These are phyloP conservation scores for Abelmoschus esculentus DNA, from an alignment of 345 rosid genomes.

Conservation along the genomic window DNA sequence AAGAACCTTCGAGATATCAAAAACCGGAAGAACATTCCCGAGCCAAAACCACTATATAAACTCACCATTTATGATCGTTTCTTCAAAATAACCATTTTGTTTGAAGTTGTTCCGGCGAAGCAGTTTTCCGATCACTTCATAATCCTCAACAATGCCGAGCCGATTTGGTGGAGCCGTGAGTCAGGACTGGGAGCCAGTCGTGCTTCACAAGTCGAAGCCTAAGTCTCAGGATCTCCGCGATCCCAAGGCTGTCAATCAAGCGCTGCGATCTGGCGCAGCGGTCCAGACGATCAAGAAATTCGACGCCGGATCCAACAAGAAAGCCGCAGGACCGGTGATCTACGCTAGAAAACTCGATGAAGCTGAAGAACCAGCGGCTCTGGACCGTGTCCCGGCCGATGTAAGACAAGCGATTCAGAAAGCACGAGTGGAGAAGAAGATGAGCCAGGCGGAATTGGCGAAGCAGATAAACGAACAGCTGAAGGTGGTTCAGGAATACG, in stretches of 20 bases:
- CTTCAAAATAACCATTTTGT: not conserved
- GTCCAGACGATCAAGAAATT: slow-evolving; percentile 60
- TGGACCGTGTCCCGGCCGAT: slow-evolving; percentile 48
- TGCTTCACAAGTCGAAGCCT: slow-evolving; percentile 53
- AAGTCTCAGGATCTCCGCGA: slow-evolving; percentile 51
- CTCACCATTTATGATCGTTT: not conserved
- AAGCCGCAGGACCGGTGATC: slow-evolving; percentile 32
- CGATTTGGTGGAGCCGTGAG: slow-evolving; percentile 48
- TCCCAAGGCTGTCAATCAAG: slow-evolving; percentile 70
- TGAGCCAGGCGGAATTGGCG: slow-evolving; percentile 71
- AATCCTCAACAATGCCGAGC: slow-evolving; percentile 41
- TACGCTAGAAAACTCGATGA: slow-evolving; percentile 59
- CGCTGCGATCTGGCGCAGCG: slow-evolving; percentile 48
- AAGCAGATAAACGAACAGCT: slow-evolving; percentile 68
- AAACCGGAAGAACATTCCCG: not conserved
- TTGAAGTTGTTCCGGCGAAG: not conserved
- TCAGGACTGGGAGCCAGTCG: slow-evolving; percentile 86
- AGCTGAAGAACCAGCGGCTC: slow-evolving; percentile 53
- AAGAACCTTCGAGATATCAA: not conserved
- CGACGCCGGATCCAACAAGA: slow-evolving; percentile 68
- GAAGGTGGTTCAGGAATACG: slow-evolving; percentile 80
- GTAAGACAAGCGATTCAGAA: slow-evolving; percentile 66
- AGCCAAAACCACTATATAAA: slow-evolving; percentile 7
- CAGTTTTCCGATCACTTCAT: not conserved
- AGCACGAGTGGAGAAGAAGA: slow-evolving; percentile 68